Evolutionary conservation across 345 rosid genomes (phyloP).

Genomic region (Noccaea bulbosa): DNA sequence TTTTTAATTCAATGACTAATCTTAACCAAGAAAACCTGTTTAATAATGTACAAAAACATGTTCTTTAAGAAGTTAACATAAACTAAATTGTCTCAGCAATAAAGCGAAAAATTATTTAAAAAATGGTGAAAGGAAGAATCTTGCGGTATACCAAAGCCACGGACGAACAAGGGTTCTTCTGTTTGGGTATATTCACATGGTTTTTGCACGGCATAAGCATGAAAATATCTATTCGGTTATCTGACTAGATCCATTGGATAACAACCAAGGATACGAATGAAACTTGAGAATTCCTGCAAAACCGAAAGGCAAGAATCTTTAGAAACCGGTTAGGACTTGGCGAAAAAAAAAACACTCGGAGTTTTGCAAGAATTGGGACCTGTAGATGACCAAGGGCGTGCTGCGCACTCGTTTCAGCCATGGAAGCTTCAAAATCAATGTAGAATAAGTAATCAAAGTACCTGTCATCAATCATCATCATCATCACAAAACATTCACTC

Average conservation of each 20-base stretch:
- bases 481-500: slow-evolving; percentile 38
- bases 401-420: slow-evolving; percentile 90
- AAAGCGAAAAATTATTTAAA: slow-evolving; percentile 17
- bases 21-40: neutral
- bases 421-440: slow-evolving; percentile 91
- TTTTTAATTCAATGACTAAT: neutral
- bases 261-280: slow-evolving; percentile 84
- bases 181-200: slow-evolving; percentile 40
- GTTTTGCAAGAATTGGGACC: slow-evolving; percentile 46
- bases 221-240: slow-evolving; percentile 27
- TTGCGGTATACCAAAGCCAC: slow-evolving; percentile 29
- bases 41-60: slow-evolving; percentile 25
- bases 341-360: neutral
- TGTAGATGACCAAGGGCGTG: slow-evolving; percentile 77
- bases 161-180: slow-evolving; percentile 26
- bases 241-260: slow-evolving; percentile 56
- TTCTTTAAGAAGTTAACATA: slow-evolving; percentile 11
- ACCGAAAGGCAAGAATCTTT: neutral
- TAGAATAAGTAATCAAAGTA: slow-evolving; percentile 91
- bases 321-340: neutral
- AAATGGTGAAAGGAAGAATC: slow-evolving; percentile 28
- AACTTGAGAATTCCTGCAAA: slow-evolving; percentile 74
- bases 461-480: slow-evolving; percentile 51
- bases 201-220: slow-evolving; percentile 17
- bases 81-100: slow-evolving; percentile 36